Percentiles rank a stretch among this genome's conserved stretches.
Evolutionary conservation across 805 yeast genomes (phyloP).

Genomic region (Kluyveromyces lactis): DNA sequence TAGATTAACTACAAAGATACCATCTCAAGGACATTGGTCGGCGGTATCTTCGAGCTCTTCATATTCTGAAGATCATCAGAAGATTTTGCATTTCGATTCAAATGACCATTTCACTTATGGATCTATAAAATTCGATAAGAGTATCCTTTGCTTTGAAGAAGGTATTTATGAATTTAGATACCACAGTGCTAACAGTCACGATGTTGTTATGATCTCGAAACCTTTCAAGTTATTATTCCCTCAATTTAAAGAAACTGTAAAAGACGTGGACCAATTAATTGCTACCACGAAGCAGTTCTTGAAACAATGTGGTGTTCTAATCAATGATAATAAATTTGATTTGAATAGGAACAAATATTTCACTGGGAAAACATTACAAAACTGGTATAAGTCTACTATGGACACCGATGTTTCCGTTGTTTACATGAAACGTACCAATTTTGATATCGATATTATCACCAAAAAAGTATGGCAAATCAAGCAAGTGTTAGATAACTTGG

Average conservation of each 20-base stretch:
- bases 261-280: constrained; percentile 16
- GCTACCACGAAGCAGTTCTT: constrained; percentile 26
- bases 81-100: constrained; percentile 2
- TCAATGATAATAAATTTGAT: constrained; percentile 18
- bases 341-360: constrained; percentile 18
- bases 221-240: constrained; percentile 55
- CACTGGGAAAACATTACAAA: constrained; percentile 18
- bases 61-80: constrained; percentile 6
- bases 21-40: constrained; percentile 62
- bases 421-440: constrained; percentile 23
- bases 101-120: constrained; percentile 33
- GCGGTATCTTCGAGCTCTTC: constrained; percentile 34
- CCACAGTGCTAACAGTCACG: constrained; percentile 59
- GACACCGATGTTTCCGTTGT: constrained; percentile 31
- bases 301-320: constrained; percentile 15
- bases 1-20: constrained; percentile 45
- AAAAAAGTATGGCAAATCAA: constrained; percentile 23
- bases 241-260: constrained; percentile 23
- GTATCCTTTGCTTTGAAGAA: constrained; percentile 49
- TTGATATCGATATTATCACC: constrained; percentile 22
- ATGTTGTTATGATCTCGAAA: constrained; percentile 54
- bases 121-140: constrained; percentile 38
- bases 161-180: constrained; percentile 72
- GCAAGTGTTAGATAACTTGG: constrained; percentile 20
- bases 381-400: constrained; percentile 27